phyloP scores from a whole-genome alignment of 2,329 filamentous ascomycete species.

The Talaromyces sp. region DNA sequence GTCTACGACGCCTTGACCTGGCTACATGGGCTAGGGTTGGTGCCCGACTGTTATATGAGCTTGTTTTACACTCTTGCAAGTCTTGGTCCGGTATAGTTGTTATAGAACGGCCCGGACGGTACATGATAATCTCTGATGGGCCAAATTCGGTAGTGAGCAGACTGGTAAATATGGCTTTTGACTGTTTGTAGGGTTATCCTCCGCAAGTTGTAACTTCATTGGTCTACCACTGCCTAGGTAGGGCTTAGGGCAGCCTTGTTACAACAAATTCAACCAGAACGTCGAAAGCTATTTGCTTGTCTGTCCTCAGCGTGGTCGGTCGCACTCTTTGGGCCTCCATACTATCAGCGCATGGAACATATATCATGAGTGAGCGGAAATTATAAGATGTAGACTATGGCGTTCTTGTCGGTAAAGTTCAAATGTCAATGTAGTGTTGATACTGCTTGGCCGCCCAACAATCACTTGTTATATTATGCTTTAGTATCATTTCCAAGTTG shows the following conservation, averaged over 20 bases:
- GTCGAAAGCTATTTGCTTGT: background rate
- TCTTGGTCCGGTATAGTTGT: background rate
- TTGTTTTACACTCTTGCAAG: background rate
- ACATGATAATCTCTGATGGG: background rate
- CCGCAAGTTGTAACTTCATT: background rate
- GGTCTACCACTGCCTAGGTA: background rate
- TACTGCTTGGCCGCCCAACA: too few relatives aligned
- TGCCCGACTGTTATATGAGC: background rate
- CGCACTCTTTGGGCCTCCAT: background rate
- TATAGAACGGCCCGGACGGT: background rate
- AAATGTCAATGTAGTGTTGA: too few relatives aligned
- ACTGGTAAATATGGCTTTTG: background rate
- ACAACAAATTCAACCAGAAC: background rate
- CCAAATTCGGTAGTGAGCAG: background rate
- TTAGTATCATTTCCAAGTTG: too few relatives aligned
- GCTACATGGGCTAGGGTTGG: background rate
- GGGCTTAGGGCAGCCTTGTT: background rate
- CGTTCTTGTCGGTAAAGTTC: too few relatives aligned
- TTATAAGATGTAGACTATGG: too few relatives aligned
- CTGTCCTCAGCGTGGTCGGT: background rate
- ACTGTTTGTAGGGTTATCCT: background rate
- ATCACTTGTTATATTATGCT: too few relatives aligned
- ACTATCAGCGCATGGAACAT: too few relatives aligned
- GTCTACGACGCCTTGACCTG: background rate
- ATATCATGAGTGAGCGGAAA: too few relatives aligned